A percentile compares a stretch with the other conserved stretches of the same genome.
Evolutionary conservation across 2,329 filamentous ascomycete species (phyloP).

Genomic region (Cercospora beticola): DNA sequence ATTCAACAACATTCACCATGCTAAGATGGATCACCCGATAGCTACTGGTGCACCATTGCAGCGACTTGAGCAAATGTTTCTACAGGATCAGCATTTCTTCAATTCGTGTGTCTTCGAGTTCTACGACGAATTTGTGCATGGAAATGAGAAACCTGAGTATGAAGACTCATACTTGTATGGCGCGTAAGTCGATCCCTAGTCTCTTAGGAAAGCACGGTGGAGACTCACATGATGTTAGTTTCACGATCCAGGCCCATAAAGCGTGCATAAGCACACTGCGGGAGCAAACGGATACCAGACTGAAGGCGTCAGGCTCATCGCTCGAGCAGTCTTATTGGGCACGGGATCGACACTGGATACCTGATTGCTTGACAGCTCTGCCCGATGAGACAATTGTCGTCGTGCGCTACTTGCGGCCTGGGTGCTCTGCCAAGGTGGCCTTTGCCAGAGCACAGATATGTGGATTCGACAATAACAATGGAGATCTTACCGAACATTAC

Average conservation of each 20-base stretch:
- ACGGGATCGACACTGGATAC: not conserved
- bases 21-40: not conserved
- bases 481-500: not conserved
- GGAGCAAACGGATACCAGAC: not conserved
- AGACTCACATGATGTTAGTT: not conserved
- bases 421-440: not conserved
- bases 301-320: not conserved
- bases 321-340: not conserved
- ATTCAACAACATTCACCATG: not conserved
- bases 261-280: not conserved
- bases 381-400: not conserved
- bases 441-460: not conserved
- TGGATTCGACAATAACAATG: not conserved
- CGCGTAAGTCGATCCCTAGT: not conserved
- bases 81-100: not conserved
- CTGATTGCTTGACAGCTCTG: not conserved
- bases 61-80: not conserved
- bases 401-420: not conserved
- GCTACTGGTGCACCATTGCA: not conserved
- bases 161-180: not conserved
- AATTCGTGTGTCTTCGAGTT: not conserved
- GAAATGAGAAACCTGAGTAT: not conserved
- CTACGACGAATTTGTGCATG: not conserved
- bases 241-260: not conserved
- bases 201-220: not conserved